These are phyloP conservation scores for Aspergillus ochraceus DNA, from an alignment of 2,329 filamentous ascomycete genomes.

Conservation along the genomic window DNA sequence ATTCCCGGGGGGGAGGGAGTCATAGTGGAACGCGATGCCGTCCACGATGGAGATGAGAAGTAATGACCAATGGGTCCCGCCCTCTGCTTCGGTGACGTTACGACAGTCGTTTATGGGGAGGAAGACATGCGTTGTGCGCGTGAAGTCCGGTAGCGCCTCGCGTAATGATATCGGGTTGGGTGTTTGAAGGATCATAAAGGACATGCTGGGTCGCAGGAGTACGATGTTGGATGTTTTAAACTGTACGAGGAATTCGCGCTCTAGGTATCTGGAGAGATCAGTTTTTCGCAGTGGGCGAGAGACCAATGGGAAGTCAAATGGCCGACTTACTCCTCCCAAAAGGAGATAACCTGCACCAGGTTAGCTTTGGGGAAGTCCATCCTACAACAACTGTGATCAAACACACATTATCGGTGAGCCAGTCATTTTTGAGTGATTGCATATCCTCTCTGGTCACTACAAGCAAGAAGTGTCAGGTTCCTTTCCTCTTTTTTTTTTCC, in stretches of 20 bases:
- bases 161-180: conserved; percentile 57
- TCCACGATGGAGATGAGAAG: conserved; percentile 87
- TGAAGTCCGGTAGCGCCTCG: conserved; percentile 78
- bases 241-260: conserved; percentile 78
- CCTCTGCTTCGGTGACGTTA: conserved; percentile 75
- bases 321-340: conserved; percentile 84
- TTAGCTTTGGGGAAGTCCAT: conserved; percentile 23
- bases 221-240: conserved; percentile 84
- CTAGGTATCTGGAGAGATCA: conserved; percentile 63
- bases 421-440: conserved; percentile 84
- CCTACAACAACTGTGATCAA: conserved; percentile 4
- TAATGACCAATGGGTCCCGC: conserved; percentile 91
- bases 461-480: conserved; percentile 10
- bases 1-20: conserved; percentile 78
- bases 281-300: conserved; percentile 1
- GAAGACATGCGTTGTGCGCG: conserved; percentile 84
- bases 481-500: neutral
- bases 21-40: conserved; percentile 93
- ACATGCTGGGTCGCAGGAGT: conserved; percentile 89
- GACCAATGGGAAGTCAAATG: neutral
- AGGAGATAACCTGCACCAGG: conserved; percentile 74
- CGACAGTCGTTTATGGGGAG: conserved; percentile 89
- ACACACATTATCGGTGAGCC: conserved; percentile 91
- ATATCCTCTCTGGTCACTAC: conserved; percentile 87
- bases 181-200: conserved; percentile 82